Conservation (phyloP, 805 yeast species). For the Saccharomycopsis schoenii region DNA sequence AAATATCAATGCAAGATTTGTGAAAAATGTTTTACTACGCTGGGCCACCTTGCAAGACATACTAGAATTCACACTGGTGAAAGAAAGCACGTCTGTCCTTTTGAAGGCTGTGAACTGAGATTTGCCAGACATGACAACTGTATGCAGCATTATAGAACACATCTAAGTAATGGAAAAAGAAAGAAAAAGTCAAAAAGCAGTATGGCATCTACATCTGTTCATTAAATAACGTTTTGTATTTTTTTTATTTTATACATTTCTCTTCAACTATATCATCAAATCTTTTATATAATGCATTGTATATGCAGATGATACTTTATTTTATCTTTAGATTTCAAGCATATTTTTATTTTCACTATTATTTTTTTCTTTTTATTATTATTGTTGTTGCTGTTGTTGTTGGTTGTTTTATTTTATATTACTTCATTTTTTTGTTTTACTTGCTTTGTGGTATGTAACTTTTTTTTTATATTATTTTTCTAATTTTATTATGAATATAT, state of each 20-base stretch:
- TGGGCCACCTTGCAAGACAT: conserved; percentile 89
- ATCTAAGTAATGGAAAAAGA: conserved; percentile 29
- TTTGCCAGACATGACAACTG: conserved; percentile 93
- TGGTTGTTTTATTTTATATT: background rate
- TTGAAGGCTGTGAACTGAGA: conserved; percentile 68
- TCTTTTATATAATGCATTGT: background rate
- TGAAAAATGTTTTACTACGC: conserved; percentile 62
- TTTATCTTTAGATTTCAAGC: background rate
- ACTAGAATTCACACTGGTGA: conserved; percentile 88
- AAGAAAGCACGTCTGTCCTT: conserved; percentile 78
- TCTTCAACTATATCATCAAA: background rate
- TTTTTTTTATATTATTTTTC: background rate
- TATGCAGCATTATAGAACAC: conserved; percentile 87
- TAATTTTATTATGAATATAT: background rate
- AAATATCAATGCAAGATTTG: conserved; percentile 51
- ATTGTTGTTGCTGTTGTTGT: background rate
- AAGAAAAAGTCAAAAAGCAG: conserved; percentile 9
- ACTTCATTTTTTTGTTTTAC: no score
- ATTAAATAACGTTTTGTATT: background rate
- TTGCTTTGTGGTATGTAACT: no score
- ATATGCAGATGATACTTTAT: background rate
- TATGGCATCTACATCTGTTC: background rate
- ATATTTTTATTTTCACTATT: background rate
- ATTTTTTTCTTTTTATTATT: background rate
- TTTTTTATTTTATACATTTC: background rate